phyloP scores from a whole-genome alignment of 1,139 yeast species.

The Blastobotrys aristatus region DNA sequence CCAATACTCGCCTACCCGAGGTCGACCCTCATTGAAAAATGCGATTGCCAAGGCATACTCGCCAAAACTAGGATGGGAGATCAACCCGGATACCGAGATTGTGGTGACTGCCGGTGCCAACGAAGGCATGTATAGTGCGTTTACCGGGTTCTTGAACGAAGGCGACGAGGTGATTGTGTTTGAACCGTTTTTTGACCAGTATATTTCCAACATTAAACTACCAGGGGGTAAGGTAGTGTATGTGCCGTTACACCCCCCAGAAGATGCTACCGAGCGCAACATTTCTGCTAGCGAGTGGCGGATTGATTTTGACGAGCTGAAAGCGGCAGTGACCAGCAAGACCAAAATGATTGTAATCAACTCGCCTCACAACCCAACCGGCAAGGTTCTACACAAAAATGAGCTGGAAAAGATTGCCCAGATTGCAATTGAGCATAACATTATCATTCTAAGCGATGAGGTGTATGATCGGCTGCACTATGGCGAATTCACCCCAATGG shows the following conservation, averaged over 20 bases:
- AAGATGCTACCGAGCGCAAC: conserved; percentile 54
- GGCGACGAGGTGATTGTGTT: conserved; percentile 98
- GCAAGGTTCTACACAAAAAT: conserved; percentile 72
- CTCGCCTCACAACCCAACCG: conserved; percentile 95
- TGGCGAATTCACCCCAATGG: conserved; percentile 73
- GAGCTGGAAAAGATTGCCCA: conserved; percentile 74
- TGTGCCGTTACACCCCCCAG: conserved; percentile 82
- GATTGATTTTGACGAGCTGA: conserved; percentile 72
- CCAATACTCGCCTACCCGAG: conserved; percentile 90
- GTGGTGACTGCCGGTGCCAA: conserved; percentile 94
- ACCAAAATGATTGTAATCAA: conserved; percentile 85
- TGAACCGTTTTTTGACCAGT: conserved; percentile 96
- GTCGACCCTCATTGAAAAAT: conserved; percentile 68
- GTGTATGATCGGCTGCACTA: conserved; percentile 89
- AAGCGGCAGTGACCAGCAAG: conserved; percentile 59
- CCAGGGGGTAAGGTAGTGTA: conserved; percentile 89
- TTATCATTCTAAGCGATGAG: conserved; percentile 78
- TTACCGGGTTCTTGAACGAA: conserved; percentile 75
- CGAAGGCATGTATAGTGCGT: conserved; percentile 83
- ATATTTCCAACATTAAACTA: conserved; percentile 86
- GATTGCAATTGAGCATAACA: conserved; percentile 75
- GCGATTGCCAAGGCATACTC: conserved; percentile 70
- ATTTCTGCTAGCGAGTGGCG: conserved; percentile 85
- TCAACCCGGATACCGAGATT: conserved; percentile 57
- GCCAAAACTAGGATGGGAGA: conserved; percentile 55